These are phyloP conservation scores for Wickerhamiella azyma DNA, from an alignment of 805 yeast genomes.

Conservation along the genomic window DNA sequence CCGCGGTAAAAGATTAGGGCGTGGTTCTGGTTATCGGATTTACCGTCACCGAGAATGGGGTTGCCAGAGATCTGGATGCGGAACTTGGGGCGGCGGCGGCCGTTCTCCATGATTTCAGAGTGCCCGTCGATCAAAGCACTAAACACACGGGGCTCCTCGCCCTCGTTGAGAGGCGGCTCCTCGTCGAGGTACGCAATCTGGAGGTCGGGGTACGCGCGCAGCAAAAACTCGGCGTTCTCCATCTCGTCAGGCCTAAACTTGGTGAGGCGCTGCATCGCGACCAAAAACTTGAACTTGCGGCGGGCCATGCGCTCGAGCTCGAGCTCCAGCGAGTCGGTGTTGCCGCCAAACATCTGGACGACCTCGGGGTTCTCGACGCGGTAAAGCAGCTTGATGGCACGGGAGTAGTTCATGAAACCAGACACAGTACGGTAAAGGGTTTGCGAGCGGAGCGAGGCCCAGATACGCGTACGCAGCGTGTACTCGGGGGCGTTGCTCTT, in stretches of 20 bases:
- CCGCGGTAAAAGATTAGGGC: slow-evolving; percentile 80
- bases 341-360: slow-evolving; percentile 97
- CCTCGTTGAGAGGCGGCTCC: slow-evolving; percentile 45
- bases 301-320: slow-evolving; percentile 77
- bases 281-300: slow-evolving; percentile 65
- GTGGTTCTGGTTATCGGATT: slow-evolving; percentile 89
- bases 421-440: slow-evolving; percentile 93
- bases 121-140: slow-evolving; percentile 59
- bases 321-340: slow-evolving; percentile 89
- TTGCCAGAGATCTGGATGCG: slow-evolving; percentile 76
- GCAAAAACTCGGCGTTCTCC: slow-evolving; percentile 51
- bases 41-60: slow-evolving; percentile 93
- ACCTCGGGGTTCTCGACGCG: slow-evolving; percentile 92
- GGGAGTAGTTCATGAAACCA: slow-evolving; percentile 96
- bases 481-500: slow-evolving; percentile 96
- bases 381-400: slow-evolving; percentile 86
- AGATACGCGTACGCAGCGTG: slow-evolving; percentile 87
- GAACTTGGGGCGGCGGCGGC: slow-evolving; percentile 46
- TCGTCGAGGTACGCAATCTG: slow-evolving; percentile 87
- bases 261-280: slow-evolving; percentile 78
- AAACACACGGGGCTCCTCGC: slow-evolving; percentile 37
- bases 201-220: slow-evolving; percentile 58
- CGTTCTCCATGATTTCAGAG: slow-evolving; percentile 41
- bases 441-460: slow-evolving; percentile 97
- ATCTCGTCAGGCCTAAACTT: slow-evolving; percentile 51